Conservation (phyloP, 1,284 basidiomycete species). For the Cryptococcus sp. region DNA sequence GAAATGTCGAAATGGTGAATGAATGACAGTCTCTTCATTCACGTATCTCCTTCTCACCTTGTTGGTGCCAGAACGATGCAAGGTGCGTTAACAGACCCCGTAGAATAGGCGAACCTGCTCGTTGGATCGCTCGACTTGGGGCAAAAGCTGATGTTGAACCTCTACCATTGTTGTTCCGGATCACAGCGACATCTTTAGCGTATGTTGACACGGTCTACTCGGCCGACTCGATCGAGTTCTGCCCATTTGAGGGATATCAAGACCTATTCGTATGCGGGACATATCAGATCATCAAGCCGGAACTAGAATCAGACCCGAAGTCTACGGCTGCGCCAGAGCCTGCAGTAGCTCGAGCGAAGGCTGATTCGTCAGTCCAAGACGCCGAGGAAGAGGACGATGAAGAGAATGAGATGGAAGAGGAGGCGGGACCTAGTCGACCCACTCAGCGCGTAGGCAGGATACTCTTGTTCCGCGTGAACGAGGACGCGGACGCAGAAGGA, state of each 20-base stretch:
- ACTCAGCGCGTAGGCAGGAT: slow-evolving; percentile 59
- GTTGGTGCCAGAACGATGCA: too few species aligned
- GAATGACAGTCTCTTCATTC: too few species aligned
- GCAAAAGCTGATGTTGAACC: neutral
- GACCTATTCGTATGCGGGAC: slow-evolving; percentile 84
- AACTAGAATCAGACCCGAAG: slow-evolving; percentile 4
- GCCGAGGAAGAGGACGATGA: slow-evolving; percentile 16
- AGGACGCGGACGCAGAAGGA: slow-evolving; percentile 24
- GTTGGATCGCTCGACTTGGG: too few species aligned
- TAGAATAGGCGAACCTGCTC: too few species aligned
- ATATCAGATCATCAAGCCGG: slow-evolving; percentile 66
- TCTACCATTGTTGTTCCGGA: neutral
- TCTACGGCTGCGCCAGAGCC: neutral
- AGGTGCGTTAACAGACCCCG: too few species aligned
- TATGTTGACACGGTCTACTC: slow-evolving; percentile 72
- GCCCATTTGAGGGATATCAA: slow-evolving; percentile 63
- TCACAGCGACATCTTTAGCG: slow-evolving; percentile 37
- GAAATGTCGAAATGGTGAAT: too few species aligned
- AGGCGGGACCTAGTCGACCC: slow-evolving; percentile 50
- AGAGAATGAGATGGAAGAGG: slow-evolving; percentile 39
- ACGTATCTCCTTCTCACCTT: too few species aligned
- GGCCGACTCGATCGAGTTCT: slow-evolving; percentile 89
- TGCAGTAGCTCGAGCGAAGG: neutral
- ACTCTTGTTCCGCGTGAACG: slow-evolving; percentile 63
- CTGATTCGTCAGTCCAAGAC: neutral